A percentile compares a stretch with the other conserved stretches of the same genome.
Conservation (phyloP, 208 protist genomes). For the Trypanosoma scelopori region DNA sequence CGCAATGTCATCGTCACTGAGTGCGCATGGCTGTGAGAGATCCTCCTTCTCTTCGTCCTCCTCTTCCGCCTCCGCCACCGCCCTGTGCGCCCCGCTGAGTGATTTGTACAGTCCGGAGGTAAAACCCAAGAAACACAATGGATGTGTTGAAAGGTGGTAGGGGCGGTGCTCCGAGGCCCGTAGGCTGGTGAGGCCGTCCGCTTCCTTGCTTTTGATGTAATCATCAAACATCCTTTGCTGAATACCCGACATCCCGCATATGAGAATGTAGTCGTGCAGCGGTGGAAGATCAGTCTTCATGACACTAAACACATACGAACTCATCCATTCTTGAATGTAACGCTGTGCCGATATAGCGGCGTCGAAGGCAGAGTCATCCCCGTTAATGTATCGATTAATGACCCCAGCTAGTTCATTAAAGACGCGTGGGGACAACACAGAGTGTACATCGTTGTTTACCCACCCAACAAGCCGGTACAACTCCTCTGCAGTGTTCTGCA, state of each 20-base stretch:
- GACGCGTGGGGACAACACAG: slow-evolving; percentile 45
- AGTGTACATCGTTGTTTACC: slow-evolving; percentile 52
- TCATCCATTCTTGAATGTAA: slow-evolving; percentile 87
- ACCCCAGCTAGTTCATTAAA: slow-evolving; percentile 55
- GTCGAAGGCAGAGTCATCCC: slow-evolving; percentile 55
- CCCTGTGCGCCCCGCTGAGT: slow-evolving; percentile 27
- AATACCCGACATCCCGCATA: slow-evolving; percentile 63
- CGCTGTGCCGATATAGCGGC: slow-evolving; percentile 60
- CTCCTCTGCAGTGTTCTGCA: slow-evolving; percentile 87
- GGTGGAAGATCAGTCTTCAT: slow-evolving; percentile 81
- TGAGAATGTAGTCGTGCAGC: slow-evolving; percentile 79
- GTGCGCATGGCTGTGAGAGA: slow-evolving; percentile 18
- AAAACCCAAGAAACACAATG: slow-evolving; percentile 78
- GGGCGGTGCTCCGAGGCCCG: slow-evolving; percentile 67
- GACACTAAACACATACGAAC: slow-evolving; percentile 81
- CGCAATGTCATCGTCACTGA: slow-evolving; percentile 36
- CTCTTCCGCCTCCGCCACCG: slow-evolving; percentile 4
- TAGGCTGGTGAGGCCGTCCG: slow-evolving; percentile 18
- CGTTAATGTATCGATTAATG: slow-evolving; percentile 77
- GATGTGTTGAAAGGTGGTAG: slow-evolving; percentile 80
- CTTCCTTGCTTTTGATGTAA: slow-evolving; percentile 8
- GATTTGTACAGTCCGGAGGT: slow-evolving; percentile 58
- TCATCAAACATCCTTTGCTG: slow-evolving; percentile 44
- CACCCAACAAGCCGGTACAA: slow-evolving; percentile 85
- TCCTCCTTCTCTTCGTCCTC: slow-evolving; percentile 20